Base-by-base conservation (phyloP, 805 yeast species). In the Saccharomyces kudriavzevii region DNA sequence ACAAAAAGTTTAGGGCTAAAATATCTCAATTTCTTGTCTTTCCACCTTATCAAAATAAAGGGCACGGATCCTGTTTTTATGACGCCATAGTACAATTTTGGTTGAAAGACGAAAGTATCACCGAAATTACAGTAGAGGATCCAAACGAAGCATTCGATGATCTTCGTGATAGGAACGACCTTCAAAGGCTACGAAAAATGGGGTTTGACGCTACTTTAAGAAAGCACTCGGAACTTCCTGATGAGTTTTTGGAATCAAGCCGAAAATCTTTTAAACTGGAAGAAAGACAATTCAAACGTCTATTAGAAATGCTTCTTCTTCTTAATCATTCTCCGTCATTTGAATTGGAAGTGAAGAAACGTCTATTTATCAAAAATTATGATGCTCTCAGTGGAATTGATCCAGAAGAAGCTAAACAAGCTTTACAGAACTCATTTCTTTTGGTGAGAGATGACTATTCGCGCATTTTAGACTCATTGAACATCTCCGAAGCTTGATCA, bases 61-160 rank as follows among this genome's bases (percentile, higher is more conserved):
- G 84, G 0, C 82, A 89, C 51, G 99, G 99, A 2, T 78, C 82
- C 3, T 67, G 70, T 17, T 69, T 92, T 28, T 92, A 92, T 66
- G 70, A 74, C 10, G 56, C 76, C 0, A 69, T 94, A 6, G 75
- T 79, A 52, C 72, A 76, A 1, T 57, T 67, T 47, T 89, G 96
- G 87, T 60, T 74, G 2, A 58, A 63, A 0, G 86, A 87, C 58
- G 62, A 66, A 0, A 55, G 63, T 1, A 81, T 90, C 25, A 70
- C 72, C 31, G 96, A 91, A 61, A 77, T 94, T 43, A 89, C 92
- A 0, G 89, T 94, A 3, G 98, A 94, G 67, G 99, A 94, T 67
- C 98, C 98, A 2, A 87, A 86, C 64, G 97, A 90, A 65, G 81
- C 82, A 35, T 92, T 94, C 70, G 99, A 94, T 65, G 95, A 88